Conservation (phyloP, 495 filamentous ascomycete species). For the Parmelia sp. region DNA sequence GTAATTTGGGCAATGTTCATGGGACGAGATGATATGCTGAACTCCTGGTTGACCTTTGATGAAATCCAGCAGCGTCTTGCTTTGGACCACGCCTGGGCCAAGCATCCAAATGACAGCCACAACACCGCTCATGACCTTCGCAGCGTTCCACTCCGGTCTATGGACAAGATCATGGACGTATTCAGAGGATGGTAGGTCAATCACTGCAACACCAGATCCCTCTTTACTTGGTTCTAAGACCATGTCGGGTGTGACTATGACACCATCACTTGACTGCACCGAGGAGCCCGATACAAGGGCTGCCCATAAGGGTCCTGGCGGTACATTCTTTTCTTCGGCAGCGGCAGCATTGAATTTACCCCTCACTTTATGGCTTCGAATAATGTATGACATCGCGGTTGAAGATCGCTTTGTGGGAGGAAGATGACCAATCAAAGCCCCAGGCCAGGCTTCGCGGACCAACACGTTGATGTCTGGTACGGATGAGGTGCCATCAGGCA, state of each 20-base stretch:
- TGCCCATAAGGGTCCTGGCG: slow-evolving; percentile 47
- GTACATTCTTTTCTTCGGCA: slow-evolving; percentile 56
- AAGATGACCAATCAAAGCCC: slow-evolving; percentile 53
- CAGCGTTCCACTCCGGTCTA: slow-evolving; percentile 66
- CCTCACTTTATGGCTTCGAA: slow-evolving; percentile 63
- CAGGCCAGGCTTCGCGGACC: slow-evolving; percentile 78
- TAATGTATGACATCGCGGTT: slow-evolving; percentile 76
- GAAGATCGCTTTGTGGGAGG: slow-evolving; percentile 57
- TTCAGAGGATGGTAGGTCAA: slow-evolving; percentile 64
- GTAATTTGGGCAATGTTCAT: slow-evolving; percentile 64
- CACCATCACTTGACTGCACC: slow-evolving; percentile 51
- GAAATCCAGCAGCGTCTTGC: slow-evolving; percentile 59
- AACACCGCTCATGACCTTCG: slow-evolving; percentile 58
- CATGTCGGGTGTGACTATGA: slow-evolving; percentile 57
- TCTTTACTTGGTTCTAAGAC: slow-evolving; percentile 50
- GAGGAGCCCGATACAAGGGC: slow-evolving; percentile 46
- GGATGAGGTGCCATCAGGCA: slow-evolving; percentile 43
- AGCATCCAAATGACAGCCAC: slow-evolving; percentile 75
- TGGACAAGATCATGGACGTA: slow-evolving; percentile 62
- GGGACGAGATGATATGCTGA: slow-evolving; percentile 69
- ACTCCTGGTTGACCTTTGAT: slow-evolving; percentile 53
- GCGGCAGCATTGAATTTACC: slow-evolving; percentile 69
- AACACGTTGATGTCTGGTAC: slow-evolving; percentile 65
- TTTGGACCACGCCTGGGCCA: slow-evolving; percentile 55
- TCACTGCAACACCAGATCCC: slow-evolving; percentile 65